These are phyloP conservation scores for Candida maesae DNA, from an alignment of 805 yeast genomes.

Conservation along the genomic window DNA sequence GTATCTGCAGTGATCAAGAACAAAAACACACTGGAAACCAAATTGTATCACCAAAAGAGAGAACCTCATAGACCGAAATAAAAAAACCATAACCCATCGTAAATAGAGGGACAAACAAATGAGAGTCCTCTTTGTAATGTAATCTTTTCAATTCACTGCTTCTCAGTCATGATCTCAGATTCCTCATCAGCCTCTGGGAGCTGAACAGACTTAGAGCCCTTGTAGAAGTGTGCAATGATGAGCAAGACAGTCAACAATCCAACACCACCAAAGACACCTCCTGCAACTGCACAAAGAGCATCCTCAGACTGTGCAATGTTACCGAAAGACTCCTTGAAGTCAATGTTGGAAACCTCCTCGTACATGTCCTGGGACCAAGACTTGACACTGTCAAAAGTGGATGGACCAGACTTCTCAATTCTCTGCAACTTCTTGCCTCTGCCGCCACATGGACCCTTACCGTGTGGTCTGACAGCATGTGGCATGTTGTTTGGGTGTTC, in stretches of 20 bases:
- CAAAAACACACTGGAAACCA: too few species aligned
- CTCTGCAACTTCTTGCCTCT: conserved; percentile 2
- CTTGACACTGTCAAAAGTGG: not conserved
- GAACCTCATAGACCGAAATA: too few species aligned
- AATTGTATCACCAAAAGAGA: too few species aligned
- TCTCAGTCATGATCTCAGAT: conserved; percentile 7
- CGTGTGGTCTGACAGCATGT: conserved; percentile 4
- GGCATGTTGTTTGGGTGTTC: conserved; percentile 7
- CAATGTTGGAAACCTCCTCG: conserved; percentile 14
- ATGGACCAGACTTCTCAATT: conserved; percentile 1
- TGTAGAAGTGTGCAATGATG: conserved; percentile 2
- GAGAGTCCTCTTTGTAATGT: too few species aligned
- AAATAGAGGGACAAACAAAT: too few species aligned
- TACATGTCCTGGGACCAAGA: conserved; percentile 12
- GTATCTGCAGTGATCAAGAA: too few species aligned
- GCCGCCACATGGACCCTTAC: conserved; percentile 2
- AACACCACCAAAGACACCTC: conserved; percentile 11
- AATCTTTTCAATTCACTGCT: too few species aligned
- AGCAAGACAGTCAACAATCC: conserved; percentile 5
- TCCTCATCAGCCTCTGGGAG: conserved; percentile 8
- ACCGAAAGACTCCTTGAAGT: conserved; percentile 14
- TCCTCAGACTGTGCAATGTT: conserved; percentile 8
- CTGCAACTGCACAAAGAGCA: conserved; percentile 12
- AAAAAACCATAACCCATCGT: too few species aligned
- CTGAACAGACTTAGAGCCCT: not conserved